These are phyloP conservation scores for Fraxinus velutina DNA, from an alignment of 305 asterid genomes.

Conservation along the genomic window DNA sequence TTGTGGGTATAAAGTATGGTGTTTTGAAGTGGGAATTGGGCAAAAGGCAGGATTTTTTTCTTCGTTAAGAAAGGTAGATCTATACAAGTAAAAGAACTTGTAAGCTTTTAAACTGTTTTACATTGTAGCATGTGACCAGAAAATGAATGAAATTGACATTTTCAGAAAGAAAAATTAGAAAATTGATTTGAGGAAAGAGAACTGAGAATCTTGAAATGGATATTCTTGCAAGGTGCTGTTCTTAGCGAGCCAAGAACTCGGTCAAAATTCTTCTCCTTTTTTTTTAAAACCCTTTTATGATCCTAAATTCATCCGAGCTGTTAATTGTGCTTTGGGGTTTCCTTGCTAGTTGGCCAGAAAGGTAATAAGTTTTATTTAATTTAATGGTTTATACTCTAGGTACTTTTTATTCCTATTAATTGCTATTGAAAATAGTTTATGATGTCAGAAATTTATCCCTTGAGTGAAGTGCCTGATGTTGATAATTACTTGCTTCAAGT, in stretches of 20 bases:
- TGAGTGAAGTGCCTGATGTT: neutral
- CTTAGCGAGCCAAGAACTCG: conserved; percentile 22
- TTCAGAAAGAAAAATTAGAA: conserved; percentile 5
- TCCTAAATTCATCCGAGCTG: neutral
- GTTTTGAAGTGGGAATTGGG: neutral
- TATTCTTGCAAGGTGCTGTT: conserved; percentile 27
- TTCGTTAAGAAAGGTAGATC: conserved; percentile 21
- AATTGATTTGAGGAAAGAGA: neutral
- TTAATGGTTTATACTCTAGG: neutral
- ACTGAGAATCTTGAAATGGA: conserved; percentile 7
- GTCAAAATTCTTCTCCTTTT: neutral
- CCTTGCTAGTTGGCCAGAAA: neutral
- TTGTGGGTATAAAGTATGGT: neutral
- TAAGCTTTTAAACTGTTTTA: conserved; percentile 7
- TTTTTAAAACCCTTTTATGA: neutral
- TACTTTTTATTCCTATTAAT: neutral
- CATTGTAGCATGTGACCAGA: neutral
- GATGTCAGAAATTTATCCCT: neutral
- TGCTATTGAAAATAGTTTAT: neutral
- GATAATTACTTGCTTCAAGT: neutral
- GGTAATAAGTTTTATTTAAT: neutral
- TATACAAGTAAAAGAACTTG: neutral
- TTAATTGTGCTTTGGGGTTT: neutral
- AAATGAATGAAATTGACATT: conserved; percentile 6
- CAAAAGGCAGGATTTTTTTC: neutral